Conservation (phyloP, 495 filamentous ascomycete genomes). For the Aspergillus sparsus region DNA sequence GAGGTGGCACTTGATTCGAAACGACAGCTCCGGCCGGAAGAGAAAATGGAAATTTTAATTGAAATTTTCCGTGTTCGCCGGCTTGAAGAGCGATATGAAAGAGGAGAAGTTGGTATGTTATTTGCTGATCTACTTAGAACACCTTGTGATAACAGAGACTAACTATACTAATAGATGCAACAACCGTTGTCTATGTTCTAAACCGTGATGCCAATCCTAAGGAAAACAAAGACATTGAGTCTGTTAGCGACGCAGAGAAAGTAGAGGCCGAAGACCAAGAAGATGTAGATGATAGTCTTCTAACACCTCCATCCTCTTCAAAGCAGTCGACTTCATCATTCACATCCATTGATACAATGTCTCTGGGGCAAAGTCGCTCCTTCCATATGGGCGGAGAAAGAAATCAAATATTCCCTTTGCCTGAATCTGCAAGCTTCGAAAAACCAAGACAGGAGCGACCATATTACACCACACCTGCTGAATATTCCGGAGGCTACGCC, state of each 20-base stretch:
- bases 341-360: constrained; percentile 33
- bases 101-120: constrained; percentile 53
- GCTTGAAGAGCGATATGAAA: constrained; percentile 54
- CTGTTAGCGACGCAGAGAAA: constrained; percentile 33
- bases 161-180: constrained; percentile 33
- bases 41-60: constrained; percentile 46
- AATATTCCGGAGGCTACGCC: constrained; percentile 39
- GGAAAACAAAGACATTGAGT: constrained; percentile 39
- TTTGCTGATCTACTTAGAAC: background rate
- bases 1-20: constrained; percentile 46
- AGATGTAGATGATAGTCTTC: constrained; percentile 32
- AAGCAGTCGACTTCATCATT: constrained; percentile 32
- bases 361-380: constrained; percentile 25
- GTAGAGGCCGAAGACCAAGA: constrained; percentile 25
- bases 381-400: constrained; percentile 21
- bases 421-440: constrained; percentile 39
- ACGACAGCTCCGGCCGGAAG: constrained; percentile 37
- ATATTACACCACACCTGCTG: constrained; percentile 34
- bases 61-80: constrained; percentile 56
- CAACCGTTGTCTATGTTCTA: constrained; percentile 40
- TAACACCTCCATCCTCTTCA: constrained; percentile 37
- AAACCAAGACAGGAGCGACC: constrained; percentile 32
- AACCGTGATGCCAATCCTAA: constrained; percentile 43
- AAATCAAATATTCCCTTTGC: constrained; percentile 31
- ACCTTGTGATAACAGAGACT: background rate